Conservation (phyloP, 345 rosid species). For the Toxicodendron radicans region DNA sequence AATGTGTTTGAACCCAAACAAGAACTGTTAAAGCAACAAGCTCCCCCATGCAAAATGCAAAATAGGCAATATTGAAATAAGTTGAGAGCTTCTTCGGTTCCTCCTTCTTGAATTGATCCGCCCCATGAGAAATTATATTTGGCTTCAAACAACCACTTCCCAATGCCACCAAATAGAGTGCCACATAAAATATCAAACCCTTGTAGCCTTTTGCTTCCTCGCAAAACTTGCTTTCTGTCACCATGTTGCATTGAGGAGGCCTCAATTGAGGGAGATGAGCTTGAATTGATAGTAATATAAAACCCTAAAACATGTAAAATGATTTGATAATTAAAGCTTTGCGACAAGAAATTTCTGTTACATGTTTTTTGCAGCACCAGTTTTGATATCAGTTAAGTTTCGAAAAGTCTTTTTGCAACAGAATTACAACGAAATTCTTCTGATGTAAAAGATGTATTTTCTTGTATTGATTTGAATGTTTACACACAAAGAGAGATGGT, state of each 20-base stretch:
- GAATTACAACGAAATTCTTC: no score
- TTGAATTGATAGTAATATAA: constrained; percentile 79
- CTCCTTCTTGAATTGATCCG: constrained; percentile 64
- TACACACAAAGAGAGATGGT: no score
- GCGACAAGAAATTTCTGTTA: no score
- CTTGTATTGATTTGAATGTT: neutral
- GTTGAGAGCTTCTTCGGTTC: constrained; percentile 71
- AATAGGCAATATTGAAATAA: constrained; percentile 87
- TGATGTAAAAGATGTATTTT: no score
- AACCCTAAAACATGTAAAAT: constrained; percentile 50
- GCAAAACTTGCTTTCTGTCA: constrained; percentile 33
- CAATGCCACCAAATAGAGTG: constrained; percentile 80
- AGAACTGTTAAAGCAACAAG: constrained; percentile 79
- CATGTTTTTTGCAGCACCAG: no score
- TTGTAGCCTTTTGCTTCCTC: constrained; percentile 68
- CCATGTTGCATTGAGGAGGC: constrained; percentile 74
- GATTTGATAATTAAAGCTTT: no score
- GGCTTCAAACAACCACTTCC: constrained; percentile 99
- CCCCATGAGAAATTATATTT: constrained; percentile 92
- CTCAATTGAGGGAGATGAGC: constrained; percentile 87
- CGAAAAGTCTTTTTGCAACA: no score
- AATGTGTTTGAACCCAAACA: constrained; percentile 93
- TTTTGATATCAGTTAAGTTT: no score
- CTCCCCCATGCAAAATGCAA: constrained; percentile 83
- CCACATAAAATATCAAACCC: constrained; percentile 60